Evolutionary conservation across 202 grass and related monocot genomes (phyloP), one percentile per base, ranked within the genome.

Genomic region (Hordeum pubiflorum): DNA sequence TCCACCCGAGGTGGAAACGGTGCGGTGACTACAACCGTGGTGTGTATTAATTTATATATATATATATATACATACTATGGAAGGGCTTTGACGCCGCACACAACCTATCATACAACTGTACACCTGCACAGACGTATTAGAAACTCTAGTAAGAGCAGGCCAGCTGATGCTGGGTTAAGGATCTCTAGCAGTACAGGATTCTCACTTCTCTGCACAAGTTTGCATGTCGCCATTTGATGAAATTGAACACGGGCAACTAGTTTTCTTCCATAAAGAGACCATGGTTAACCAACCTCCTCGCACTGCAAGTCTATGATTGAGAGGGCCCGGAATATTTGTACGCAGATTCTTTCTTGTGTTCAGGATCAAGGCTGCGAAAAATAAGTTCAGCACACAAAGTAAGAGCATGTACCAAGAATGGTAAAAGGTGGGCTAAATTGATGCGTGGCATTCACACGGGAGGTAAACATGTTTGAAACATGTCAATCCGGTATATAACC

Each of bases 311-410:
- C 84, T 91, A 97, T 12, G 38, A 82, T 77, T 84, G 81, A 76
- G 96, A 88, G 43, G 96, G 83, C 41, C 92, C 96, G 1, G 54
- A 37, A 74, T 99, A 99, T 86, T 99, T 99, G 74, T 89, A 91
- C 65, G 83, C 84, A 3, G 96, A 99, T 88, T 96, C 92, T 86
- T 85, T 99, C 83, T 96, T 99, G 80, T 80, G 92, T 48, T 96
- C 92, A 89, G 96, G 96, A 96, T 99, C 96, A 57, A 99, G 89
- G 79, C 92, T 99, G 88, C 72, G 79, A 59, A 55, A 58, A 71
- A 83, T 2, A 63, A 69, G 26, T 62, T 77, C n/a, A 52, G 33
- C 52, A 38, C 72, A 70, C 18, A 79, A 13, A 80, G 29, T 62
- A 84, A 32, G 17, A 72, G 46, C 14, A 63, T 59, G 44, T 33